phyloP scores from a whole-genome alignment of 2,329 filamentous ascomycete genomes.

The Triangularia verruculosa region DNA sequence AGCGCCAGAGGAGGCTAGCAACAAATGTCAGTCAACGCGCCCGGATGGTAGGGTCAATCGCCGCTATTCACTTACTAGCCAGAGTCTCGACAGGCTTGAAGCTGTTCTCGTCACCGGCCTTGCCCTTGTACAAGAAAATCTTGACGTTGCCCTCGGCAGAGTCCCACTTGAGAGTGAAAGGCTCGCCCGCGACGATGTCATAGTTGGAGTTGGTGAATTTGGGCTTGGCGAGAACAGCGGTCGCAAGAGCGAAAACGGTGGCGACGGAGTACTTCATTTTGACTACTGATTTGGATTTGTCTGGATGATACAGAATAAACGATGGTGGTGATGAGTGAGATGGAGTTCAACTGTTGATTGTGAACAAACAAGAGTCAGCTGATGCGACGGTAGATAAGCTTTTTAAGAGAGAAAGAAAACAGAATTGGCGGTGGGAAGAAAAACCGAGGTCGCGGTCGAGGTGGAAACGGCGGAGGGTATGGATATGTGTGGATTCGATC shows the following conservation, averaged over 20 bases:
- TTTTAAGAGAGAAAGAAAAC: background rate
- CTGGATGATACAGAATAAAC: slow-evolving; percentile 20
- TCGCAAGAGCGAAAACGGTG: slow-evolving; percentile 36
- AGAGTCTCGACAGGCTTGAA: slow-evolving; percentile 37
- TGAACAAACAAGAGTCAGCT: slow-evolving; percentile 11
- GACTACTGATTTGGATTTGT: slow-evolving; percentile 27
- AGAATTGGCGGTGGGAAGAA: background rate
- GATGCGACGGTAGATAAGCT: background rate
- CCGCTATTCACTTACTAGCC: slow-evolving; percentile 34
- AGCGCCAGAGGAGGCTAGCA: slow-evolving; percentile 31
- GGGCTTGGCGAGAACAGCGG: slow-evolving; percentile 31
- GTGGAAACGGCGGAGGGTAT: background rate
- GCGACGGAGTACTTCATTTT: slow-evolving; percentile 43
- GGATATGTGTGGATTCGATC: slow-evolving; percentile 3
- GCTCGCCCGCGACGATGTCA: slow-evolving; percentile 36
- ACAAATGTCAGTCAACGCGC: background rate
- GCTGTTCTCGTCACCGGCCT: slow-evolving; percentile 25
- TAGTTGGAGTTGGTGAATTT: slow-evolving; percentile 34
- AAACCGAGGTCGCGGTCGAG: background rate
- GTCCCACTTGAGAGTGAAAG: slow-evolving; percentile 45
- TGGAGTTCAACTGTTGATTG: slow-evolving; percentile 11
- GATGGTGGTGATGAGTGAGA: slow-evolving; percentile 17
- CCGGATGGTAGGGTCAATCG: background rate
- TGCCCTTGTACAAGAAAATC: slow-evolving; percentile 41
- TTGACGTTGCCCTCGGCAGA: slow-evolving; percentile 41